Percentiles rank a stretch among this genome's conserved stretches.
These are phyloP conservation scores for Diaporthe longicolla DNA, from an alignment of 2,329 filamentous ascomycete genomes.

Conservation along the genomic window DNA sequence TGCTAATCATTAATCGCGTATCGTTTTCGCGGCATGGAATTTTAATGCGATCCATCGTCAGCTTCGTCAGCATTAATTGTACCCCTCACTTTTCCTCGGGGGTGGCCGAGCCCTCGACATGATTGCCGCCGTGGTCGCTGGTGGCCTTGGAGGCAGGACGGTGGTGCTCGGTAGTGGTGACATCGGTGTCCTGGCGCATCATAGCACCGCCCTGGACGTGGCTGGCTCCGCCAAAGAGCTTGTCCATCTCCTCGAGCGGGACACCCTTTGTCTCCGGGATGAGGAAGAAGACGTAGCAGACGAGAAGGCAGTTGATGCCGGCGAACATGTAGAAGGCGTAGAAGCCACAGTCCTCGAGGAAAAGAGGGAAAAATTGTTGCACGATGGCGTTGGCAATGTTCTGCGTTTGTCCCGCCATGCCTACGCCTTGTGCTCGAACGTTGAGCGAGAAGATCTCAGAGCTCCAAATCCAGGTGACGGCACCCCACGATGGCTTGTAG, in stretches of 20 bases:
- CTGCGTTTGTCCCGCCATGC: slow-evolving; percentile 71
- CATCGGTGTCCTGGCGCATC: slow-evolving; percentile 45
- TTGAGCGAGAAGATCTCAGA: slow-evolving; percentile 78
- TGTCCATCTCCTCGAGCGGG: slow-evolving; percentile 53
- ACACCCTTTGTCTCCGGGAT: slow-evolving; percentile 54
- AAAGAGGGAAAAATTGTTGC: slow-evolving; percentile 77
- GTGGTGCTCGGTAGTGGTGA: slow-evolving; percentile 45
- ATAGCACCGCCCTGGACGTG: slow-evolving; percentile 54
- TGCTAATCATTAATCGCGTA: slow-evolving; percentile 18
- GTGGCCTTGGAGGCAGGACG: slow-evolving; percentile 12
- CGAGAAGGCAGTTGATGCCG: slow-evolving; percentile 41
- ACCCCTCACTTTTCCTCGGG: slow-evolving; percentile 35
- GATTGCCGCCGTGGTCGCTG: slow-evolving; percentile 28
- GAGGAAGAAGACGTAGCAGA: slow-evolving; percentile 52
- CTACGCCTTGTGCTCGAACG: slow-evolving; percentile 76
- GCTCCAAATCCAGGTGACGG: slow-evolving; percentile 78
- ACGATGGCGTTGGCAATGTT: slow-evolving; percentile 73
- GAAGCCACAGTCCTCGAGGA: slow-evolving; percentile 66
- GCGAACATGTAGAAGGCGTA: slow-evolving; percentile 53
- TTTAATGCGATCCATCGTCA: not conserved
- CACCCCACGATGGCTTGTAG: slow-evolving; percentile 77
- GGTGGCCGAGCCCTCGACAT: slow-evolving; percentile 21
- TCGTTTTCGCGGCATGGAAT: not conserved
- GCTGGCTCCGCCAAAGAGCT: slow-evolving; percentile 54
- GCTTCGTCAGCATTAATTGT: not conserved